Evolutionary conservation across 768 basidiomycete species (phyloP), one percentile per base, ranked within the genome.

Genomic region (Glaciozyma martinii): DNA sequence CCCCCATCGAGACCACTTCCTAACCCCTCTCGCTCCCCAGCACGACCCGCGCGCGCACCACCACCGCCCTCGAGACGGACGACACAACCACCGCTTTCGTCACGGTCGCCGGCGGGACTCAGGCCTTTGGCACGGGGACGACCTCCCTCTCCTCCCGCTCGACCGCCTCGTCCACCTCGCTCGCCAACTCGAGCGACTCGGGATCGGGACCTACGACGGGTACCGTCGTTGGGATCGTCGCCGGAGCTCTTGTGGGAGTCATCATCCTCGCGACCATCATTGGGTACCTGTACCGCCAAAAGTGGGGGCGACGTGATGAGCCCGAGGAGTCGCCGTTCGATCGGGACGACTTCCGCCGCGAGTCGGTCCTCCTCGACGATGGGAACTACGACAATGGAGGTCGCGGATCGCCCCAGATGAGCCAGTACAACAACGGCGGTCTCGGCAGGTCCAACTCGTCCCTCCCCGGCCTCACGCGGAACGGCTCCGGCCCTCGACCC

Each of bases 161-260:
- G 25, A n/a, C 27, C 13, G 27, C 30, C 29, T 16, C 32, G 30
- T 19, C 27, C 18, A 53, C 54, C 32, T 21, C 54, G 21, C 54
- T 55, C 54, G 30, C 54, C 29, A 30, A 33, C 19, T 29, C 29
- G 29, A 23, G 23, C 54, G 27, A 50, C n/a, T 50, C 49, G 23
- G 3, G 4, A 1, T n/a, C n/a, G 9, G 49, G 49, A 3, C 49
- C 49, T 9, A 5, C 21, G 23, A 81, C 79, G 60, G 81, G 80
- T 75, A 88, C 88, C 7, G 77, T 70, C 15, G 50, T 66, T 50
- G 68, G 68, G 5, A 62, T 64, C 60, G 68, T 70, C 47, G 62
- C 61, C 2, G 68, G 65, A 10, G 65, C 59, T 7, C 33, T 70
- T 16, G 62, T 55, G 27, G 68, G 65, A 15, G 55, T 70, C 52